A percentile compares a stretch with the other conserved stretches of the same genome.
These are phyloP conservation scores for Claviceps capensis DNA, from an alignment of 2,329 filamentous ascomycete genomes.

Conservation along the genomic window DNA sequence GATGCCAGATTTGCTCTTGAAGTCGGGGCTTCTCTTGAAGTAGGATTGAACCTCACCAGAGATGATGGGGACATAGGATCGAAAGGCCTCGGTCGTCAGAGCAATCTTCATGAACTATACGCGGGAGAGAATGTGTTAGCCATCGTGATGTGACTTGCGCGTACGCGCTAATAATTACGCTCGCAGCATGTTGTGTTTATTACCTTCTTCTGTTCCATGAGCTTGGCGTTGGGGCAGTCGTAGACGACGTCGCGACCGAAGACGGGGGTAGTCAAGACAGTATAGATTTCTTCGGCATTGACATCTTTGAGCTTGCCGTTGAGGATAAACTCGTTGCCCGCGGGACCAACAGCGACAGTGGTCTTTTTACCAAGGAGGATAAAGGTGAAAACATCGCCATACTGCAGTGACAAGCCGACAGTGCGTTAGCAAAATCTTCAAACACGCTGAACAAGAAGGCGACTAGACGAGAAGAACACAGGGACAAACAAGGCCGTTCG, in stretches of 20 bases:
- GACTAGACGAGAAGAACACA: background rate
- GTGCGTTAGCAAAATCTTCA: background rate
- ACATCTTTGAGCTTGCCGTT: slow-evolving; percentile 86
- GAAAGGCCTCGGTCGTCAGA: slow-evolving; percentile 61
- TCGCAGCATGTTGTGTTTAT: too few relatives aligned
- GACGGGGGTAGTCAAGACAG: slow-evolving; percentile 54
- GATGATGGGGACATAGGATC: slow-evolving; percentile 66
- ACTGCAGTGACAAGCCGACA: slow-evolving; percentile 30
- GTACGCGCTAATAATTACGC: background rate
- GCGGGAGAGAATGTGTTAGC: background rate
- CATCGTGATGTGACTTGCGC: background rate
- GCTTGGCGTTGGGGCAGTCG: slow-evolving; percentile 78
- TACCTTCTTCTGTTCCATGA: slow-evolving; percentile 96
- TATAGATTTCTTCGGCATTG: slow-evolving; percentile 83
- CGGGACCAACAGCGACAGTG: slow-evolving; percentile 68
- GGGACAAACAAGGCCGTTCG: slow-evolving; percentile 9
- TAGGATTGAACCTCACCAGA: slow-evolving; percentile 60
- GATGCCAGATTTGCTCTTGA: slow-evolving; percentile 54
- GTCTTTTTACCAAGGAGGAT: slow-evolving; percentile 79
- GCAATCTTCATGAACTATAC: slow-evolving; percentile 68
- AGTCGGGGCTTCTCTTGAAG: slow-evolving; percentile 50
- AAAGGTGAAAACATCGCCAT: slow-evolving; percentile 84
- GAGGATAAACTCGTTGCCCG: slow-evolving; percentile 81
- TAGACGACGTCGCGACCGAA: slow-evolving; percentile 84
- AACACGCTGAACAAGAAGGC: background rate